Evolutionary conservation across 2,329 filamentous ascomycete species (phyloP), one percentile per base, ranked within the genome.

Genomic region (Aureobasidium sp.): DNA sequence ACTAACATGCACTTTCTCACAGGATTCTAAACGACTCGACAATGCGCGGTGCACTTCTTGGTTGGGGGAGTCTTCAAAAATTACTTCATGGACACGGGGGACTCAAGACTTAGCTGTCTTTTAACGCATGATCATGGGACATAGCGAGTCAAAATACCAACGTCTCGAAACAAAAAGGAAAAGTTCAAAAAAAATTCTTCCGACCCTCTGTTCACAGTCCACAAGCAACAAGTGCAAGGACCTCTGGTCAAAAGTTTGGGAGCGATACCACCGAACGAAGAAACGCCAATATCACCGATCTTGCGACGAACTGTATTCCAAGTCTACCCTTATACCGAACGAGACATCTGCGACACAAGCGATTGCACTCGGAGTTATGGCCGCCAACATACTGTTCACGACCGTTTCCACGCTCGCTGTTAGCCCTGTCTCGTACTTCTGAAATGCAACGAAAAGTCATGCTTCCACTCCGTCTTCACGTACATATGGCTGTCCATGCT

Each of bases 81-180:
- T 53, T 56, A 55, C 37, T 47, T 63, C 55, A 63, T 48, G 62
- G 62, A 50, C 52, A 51, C 42, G 47, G 46, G 55, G 56, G 48
- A 59, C 46, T 56, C 50, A 48, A 37, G 62, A 47, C 62, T 63
- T 63, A 51, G 55, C 55, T 60, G 62, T 63, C 62, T 59, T 47
- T 60, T 53, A 46, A 60, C 57, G 57, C 46, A 60, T 50, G 62
- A 58, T 52, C 44, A 59, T 52, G 41, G 56, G 62, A 59, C 53
- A 53, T 63, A 63, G 62, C 62, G 62, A 63, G 62, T 58, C 55
- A 63, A 61, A 61, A 52, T 62, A 48, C 50, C 50, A 62, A 62
- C 48, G 48, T 62, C 50, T 62, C 60, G 41, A 52, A 61, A 41
- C 44, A 60, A 50, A 41, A 60, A 42, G 46, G 46, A 60, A 60